Conservation (phyloP, 2,329 filamentous ascomycete genomes). For the Lojkania enalia region DNA sequence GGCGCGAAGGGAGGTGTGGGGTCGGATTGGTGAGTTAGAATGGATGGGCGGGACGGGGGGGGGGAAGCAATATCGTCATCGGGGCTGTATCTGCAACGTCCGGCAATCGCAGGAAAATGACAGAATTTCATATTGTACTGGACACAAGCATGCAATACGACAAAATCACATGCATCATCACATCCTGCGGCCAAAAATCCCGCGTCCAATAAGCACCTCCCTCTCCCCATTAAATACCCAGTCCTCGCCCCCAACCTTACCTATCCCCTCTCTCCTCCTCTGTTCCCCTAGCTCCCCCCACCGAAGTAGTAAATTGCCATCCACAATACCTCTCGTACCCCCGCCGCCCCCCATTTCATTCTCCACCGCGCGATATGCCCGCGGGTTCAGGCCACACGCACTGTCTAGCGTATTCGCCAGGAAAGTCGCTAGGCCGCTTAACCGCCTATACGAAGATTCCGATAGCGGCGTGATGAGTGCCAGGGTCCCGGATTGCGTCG, state of each 20-base stretch:
- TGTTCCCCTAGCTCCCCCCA: conserved; percentile 77
- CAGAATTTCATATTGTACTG: too few species aligned
- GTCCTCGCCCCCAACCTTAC: conserved; percentile 69
- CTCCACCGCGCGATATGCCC: conserved; percentile 68
- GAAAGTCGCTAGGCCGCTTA: conserved; percentile 80
- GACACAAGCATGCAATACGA: too few species aligned
- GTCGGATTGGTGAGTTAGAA: too few species aligned
- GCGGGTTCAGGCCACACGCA: conserved; percentile 79
- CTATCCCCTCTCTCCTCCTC: conserved; percentile 71
- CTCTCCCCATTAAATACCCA: conserved; percentile 72
- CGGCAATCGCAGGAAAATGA: too few species aligned
- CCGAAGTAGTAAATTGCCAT: conserved; percentile 73
- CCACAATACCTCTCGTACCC: conserved; percentile 69
- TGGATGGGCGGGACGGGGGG: too few species aligned
- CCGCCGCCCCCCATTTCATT: conserved; percentile 46
- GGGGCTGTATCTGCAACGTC: too few species aligned
- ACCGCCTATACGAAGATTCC: conserved; percentile 80
- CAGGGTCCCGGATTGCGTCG: conserved; percentile 68
- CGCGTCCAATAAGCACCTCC: conserved; percentile 66
- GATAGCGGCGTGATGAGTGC: conserved; percentile 75
- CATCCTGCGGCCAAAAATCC: conserved; percentile 51
- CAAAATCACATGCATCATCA: too few species aligned
- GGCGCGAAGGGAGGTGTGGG: too few species aligned
- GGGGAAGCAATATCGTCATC: too few species aligned
- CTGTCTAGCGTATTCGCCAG: conserved; percentile 76